phyloP scores from a whole-genome alignment of 768 basidiomycete species.

The Calocybe gangraenosa region DNA sequence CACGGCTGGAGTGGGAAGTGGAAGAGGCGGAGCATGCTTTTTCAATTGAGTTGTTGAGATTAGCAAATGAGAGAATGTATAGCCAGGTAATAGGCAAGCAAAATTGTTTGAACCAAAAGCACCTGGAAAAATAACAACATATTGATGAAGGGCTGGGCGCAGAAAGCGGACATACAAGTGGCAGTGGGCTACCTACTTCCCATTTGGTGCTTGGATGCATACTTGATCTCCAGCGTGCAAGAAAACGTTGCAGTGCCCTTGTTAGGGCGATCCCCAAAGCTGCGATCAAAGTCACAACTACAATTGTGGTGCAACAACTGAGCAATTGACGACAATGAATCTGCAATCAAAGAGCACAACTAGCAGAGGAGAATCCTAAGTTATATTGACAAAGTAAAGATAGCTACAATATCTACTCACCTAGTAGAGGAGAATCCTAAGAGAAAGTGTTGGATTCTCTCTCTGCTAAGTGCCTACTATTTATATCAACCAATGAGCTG shows the following conservation, averaged over 20 bases:
- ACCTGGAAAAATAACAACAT: constrained; percentile 28
- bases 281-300: no score
- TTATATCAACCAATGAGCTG: no score
- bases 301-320: no score
- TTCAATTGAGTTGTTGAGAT: constrained; percentile 70
- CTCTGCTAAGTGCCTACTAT: no score
- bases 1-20: constrained; percentile 27
- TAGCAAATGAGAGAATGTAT: constrained; percentile 24
- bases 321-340: no score
- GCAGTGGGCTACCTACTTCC: constrained; percentile 77
- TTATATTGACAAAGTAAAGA: no score
- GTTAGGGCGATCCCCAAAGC: no score
- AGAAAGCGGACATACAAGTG: constrained; percentile 46
- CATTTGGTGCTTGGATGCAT: constrained; percentile 68
- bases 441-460: no score
- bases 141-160: background rate
- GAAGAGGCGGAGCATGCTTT: constrained; percentile 55
- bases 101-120: constrained; percentile 81
- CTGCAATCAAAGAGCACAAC: no score
- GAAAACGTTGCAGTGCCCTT: constrained; percentile 79
- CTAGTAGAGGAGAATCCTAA: no score
- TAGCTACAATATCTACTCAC: no score
- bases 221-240: constrained; percentile 82
- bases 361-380: no score
- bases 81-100: constrained; percentile 67